Conservation (phyloP, 208 protist genomes). For the Wallacemonas rigidus region DNA sequence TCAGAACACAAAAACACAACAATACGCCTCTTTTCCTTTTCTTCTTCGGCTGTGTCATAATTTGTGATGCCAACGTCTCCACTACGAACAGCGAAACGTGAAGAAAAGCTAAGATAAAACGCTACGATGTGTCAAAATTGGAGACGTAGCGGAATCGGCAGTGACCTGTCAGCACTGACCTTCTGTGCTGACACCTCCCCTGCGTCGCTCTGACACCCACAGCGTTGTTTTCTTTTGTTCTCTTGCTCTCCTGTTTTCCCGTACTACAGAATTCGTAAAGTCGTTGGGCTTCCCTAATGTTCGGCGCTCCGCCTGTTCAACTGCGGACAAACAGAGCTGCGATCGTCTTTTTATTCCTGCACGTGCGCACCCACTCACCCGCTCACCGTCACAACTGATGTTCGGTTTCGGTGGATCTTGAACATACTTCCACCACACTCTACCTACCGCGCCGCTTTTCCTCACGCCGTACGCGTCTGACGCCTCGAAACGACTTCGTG, state of each 20-base stretch:
- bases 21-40: background rate
- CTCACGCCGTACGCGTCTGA: background rate
- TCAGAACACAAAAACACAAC: background rate
- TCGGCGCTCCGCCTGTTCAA: background rate
- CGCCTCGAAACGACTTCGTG: background rate
- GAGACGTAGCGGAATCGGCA: too few relatives aligned
- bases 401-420: too few relatives aligned
- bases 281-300: too few relatives aligned
- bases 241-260: too few relatives aligned
- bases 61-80: constrained; percentile 2
- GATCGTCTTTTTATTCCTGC: too few relatives aligned
- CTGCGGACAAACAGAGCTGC: background rate
- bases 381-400: too few relatives aligned
- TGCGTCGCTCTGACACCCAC: too few relatives aligned
- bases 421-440: background rate
- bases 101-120: background rate
- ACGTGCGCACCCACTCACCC: too few relatives aligned
- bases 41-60: background rate
- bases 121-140: background rate
- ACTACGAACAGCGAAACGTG: background rate
- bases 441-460: background rate
- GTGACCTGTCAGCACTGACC: too few relatives aligned
- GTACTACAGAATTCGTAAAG: too few relatives aligned
- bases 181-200: too few relatives aligned
- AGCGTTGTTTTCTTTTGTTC: too few relatives aligned